Evolutionary conservation across 805 yeast genomes (phyloP).

Genomic region (Pichia ethanolica): DNA sequence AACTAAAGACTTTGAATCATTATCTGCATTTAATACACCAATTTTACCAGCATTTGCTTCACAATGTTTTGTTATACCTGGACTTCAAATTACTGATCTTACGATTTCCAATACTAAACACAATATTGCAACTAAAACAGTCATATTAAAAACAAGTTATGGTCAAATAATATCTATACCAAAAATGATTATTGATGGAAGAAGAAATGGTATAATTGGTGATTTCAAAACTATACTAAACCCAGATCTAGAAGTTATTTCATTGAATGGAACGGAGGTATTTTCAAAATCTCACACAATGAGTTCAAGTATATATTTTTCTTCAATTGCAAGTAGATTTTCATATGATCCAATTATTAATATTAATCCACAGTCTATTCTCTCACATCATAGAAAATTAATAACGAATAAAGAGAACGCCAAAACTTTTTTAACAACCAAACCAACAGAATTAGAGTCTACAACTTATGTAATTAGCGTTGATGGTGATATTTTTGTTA

Average conservation of each 20-base stretch:
- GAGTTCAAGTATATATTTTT: slow-evolving; percentile 19
- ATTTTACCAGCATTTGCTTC: slow-evolving; percentile 41
- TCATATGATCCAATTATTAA: slow-evolving; percentile 62
- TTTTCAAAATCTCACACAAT: slow-evolving; percentile 17
- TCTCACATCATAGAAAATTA: slow-evolving; percentile 46
- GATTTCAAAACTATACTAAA: slow-evolving; percentile 34
- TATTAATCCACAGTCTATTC: slow-evolving; percentile 38
- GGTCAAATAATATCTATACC: slow-evolving; percentile 71
- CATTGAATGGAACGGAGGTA: slow-evolving; percentile 22
- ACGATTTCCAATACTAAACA: slow-evolving; percentile 49
- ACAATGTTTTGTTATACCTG: slow-evolving; percentile 59
- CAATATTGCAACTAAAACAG: slow-evolving; percentile 62
- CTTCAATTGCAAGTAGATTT: slow-evolving; percentile 49
- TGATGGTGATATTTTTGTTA: slow-evolving; percentile 70
- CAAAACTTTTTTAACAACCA: slow-evolving; percentile 30
- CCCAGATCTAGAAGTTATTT: neutral
- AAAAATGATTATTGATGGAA: slow-evolving; percentile 55
- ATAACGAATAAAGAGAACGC: slow-evolving; percentile 14
- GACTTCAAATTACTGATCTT: slow-evolving; percentile 40
- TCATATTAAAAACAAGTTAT: slow-evolving; percentile 48
- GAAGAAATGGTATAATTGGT: slow-evolving; percentile 37
- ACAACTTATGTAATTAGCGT: slow-evolving; percentile 63
- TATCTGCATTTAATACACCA: slow-evolving; percentile 16
- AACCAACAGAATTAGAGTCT: slow-evolving; percentile 70
- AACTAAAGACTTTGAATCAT: slow-evolving; percentile 2